Evolutionary conservation across 1,139 yeast genomes (phyloP).

Genomic region (Zhuliangozyma blackwelliae): DNA sequence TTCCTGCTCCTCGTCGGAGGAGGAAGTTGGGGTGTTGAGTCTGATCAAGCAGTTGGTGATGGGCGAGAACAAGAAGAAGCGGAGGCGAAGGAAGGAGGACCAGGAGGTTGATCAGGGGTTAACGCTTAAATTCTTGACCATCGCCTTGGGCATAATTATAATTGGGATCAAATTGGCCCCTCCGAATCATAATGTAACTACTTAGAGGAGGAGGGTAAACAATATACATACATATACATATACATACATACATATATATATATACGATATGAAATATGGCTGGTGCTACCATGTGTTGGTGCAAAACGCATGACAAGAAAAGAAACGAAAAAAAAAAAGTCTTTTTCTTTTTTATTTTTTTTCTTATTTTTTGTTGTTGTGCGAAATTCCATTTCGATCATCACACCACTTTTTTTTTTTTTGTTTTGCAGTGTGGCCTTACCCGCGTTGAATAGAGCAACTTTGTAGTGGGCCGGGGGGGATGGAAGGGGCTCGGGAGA

Average conservation of each 20-base stretch:
- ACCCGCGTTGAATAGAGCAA: too few relatives aligned
- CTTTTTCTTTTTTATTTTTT: neutral
- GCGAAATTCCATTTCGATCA: too few relatives aligned
- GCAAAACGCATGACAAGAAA: too few relatives aligned
- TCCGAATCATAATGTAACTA: slow-evolving; percentile 6
- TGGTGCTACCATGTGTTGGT: too few relatives aligned
- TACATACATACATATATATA: too few relatives aligned
- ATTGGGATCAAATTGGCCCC: slow-evolving; percentile 39
- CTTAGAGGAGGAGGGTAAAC: neutral
- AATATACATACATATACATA: too few relatives aligned
- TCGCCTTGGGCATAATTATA: slow-evolving; percentile 42
- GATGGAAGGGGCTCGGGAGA: too few relatives aligned
- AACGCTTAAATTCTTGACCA: slow-evolving; percentile 41
- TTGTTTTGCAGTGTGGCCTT: too few relatives aligned
- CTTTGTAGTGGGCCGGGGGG: too few relatives aligned
- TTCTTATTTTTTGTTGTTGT: too few relatives aligned
- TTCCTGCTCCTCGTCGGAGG: slow-evolving; percentile 9
- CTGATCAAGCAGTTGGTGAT: slow-evolving; percentile 33
- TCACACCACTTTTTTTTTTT: too few relatives aligned
- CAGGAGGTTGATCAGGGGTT: slow-evolving; percentile 37
- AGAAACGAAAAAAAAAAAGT: neutral
- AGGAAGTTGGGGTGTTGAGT: slow-evolving; percentile 27
- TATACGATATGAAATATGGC: too few relatives aligned
- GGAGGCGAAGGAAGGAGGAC: slow-evolving; percentile 15
- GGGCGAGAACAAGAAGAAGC: slow-evolving; percentile 21